Base-by-base conservation (phyloP, 2,329 filamentous ascomycete genomes). In the Alternaria sp. region DNA sequence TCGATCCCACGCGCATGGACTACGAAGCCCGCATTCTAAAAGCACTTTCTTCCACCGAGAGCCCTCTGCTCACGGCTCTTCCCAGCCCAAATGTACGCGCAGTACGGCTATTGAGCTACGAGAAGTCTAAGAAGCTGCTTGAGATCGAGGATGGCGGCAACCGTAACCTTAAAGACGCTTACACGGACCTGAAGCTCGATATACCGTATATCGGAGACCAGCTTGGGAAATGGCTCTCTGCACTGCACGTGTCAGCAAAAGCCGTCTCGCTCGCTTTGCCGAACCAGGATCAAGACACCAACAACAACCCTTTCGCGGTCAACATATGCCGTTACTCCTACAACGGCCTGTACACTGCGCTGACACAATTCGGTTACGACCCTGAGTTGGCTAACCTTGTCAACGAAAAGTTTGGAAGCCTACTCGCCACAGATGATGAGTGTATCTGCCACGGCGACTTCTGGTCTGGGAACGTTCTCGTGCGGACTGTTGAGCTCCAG, bases 381-480 rank as follows among this genome's bases (percentile, higher is more conserved):
- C n/a, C 54, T 1, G 55, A 62, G 2, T 48, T 78, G 13, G 75
- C 63, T 3, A 51, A 68, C 9, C 52, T 48, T 1, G 61, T 77
- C 51, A 66, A 77, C 44, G 68, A 69, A 11, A 45, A 60, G 7
- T 79, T 70, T 21, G 76, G 75, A 2, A 58, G 60, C 7, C 40
- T 63, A 5, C 61, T 78, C 3, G 51, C 45, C 6, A 63, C 44
- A 2, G 76, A 78, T 11, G 61, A 74, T 36, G 75, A 72, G 39
- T 74, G 70, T 36, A 44, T 78, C 0, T 78, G 76, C 34, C 75
- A 78, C 45, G 77, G 77, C 23, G 76, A 79, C 48, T 78, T 78
- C 54, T 78, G 77, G 77, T 73, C 77, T 1, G 76, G 75, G 0
- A 79, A 79, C 29, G 64, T 79, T 1, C 60, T 78, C 7, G 64